Conservation (phyloP, 2,329 filamentous ascomycete genomes). For the Bipolaris oryzae region DNA sequence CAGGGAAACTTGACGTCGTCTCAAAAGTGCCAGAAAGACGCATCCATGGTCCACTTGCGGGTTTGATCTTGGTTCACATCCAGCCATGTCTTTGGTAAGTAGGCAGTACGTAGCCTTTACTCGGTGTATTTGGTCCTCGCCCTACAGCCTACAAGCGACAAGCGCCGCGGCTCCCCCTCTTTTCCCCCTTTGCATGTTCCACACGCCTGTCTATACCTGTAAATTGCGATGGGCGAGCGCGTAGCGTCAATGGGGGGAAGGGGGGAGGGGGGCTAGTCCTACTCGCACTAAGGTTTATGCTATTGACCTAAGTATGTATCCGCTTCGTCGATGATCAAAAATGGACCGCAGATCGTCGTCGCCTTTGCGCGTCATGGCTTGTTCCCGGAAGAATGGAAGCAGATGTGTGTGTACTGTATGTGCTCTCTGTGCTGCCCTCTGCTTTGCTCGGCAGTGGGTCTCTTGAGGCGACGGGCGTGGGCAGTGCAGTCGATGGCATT, state of each 20-base stretch:
- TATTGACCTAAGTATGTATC: background rate
- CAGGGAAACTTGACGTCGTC: constrained; percentile 16
- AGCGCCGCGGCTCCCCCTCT: constrained; percentile 1
- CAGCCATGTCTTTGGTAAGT: constrained; percentile 30
- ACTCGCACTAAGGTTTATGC: background rate
- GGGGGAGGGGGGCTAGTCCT: background rate
- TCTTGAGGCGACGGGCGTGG: constrained; percentile 8
- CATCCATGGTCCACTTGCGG: constrained; percentile 24
- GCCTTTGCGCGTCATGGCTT: background rate
- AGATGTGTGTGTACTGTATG: no score
- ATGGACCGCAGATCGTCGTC: background rate
- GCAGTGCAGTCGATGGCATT: constrained; percentile 8
- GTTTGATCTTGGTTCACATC: constrained; percentile 29
- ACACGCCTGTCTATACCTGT: constrained; percentile 2
- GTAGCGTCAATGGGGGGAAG: background rate
- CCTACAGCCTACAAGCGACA: constrained; percentile 18
- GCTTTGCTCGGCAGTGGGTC: constrained; percentile 8
- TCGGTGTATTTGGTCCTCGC: background rate
- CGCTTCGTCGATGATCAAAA: background rate
- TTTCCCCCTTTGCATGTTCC: constrained; percentile 5
- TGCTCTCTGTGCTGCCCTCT: background rate
- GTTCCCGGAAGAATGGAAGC: background rate
- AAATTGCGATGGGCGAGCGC: constrained; percentile 5
- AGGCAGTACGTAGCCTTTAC: constrained; percentile 14
- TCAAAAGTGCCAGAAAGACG: constrained; percentile 25